A percentile compares a stretch with the other conserved stretches of the same genome.
Conservation (phyloP, 768 basidiomycete species). For the Tubosaeta sp. region DNA sequence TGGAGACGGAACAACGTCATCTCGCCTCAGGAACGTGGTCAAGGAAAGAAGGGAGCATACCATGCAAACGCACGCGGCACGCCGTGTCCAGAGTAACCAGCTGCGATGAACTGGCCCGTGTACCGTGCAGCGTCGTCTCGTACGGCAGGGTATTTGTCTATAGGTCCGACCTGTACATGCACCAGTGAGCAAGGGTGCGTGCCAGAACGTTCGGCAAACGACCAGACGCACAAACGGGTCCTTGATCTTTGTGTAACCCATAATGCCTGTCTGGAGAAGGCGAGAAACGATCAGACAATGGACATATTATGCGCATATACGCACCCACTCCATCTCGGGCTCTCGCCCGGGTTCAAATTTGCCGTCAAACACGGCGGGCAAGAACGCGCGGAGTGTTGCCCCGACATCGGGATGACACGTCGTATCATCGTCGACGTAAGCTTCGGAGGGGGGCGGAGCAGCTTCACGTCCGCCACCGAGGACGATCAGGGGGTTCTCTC, state of each 20-base stretch:
- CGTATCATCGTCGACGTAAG: slow-evolving; percentile 56
- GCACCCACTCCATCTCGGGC: slow-evolving; percentile 81
- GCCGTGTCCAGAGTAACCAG: slow-evolving; percentile 74
- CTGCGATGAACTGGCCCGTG: slow-evolving; percentile 65
- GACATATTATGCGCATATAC: slow-evolving; percentile 11
- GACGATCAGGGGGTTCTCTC: slow-evolving; percentile 55
- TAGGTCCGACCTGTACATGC: slow-evolving; percentile 54
- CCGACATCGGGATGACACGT: slow-evolving; percentile 45
- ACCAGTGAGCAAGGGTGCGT: too few relatives aligned
- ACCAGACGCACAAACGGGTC: slow-evolving; percentile 62
- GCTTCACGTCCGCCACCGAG: slow-evolving; percentile 65
- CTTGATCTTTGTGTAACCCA: slow-evolving; percentile 60
- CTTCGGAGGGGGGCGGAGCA: slow-evolving; percentile 41
- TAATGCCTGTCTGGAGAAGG: slow-evolving; percentile 68
- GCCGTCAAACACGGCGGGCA: slow-evolving; percentile 54
- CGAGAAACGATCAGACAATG: too few relatives aligned
- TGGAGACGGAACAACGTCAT: slow-evolving; percentile 16
- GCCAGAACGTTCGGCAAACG: slow-evolving; percentile 1
- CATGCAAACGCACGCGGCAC: slow-evolving; percentile 66
- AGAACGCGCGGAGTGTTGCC: slow-evolving; percentile 48
- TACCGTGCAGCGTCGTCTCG: slow-evolving; percentile 25
- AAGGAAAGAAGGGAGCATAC: not conserved
- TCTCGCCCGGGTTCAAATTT: slow-evolving; percentile 45
- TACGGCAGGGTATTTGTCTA: slow-evolving; percentile 30
- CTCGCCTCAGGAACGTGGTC: too few relatives aligned